These are phyloP conservation scores for Chondrus crispus DNA, from an alignment of 23 red algal species.

Conservation along the genomic window DNA sequence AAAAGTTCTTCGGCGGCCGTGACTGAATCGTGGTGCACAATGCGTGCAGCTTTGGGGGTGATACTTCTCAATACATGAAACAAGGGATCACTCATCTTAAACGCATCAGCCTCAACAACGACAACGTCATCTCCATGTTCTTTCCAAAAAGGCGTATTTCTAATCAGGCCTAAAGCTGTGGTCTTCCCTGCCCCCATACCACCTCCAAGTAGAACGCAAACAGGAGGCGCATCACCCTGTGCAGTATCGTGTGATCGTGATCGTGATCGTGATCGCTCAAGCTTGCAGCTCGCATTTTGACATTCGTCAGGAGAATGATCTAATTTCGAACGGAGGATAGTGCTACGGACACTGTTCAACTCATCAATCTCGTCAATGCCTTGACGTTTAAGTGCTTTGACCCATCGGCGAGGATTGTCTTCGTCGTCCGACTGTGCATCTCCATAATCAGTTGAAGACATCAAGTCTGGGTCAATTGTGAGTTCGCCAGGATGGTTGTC, in stretches of 20 bases:
- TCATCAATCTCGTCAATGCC: conserved; percentile 71
- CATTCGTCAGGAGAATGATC: too few relatives aligned
- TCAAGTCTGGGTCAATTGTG: background rate
- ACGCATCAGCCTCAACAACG: conserved; percentile 64
- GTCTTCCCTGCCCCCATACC: conserved; percentile 80
- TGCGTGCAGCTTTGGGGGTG: conserved; percentile 40
- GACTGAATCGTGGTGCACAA: conserved; percentile 63
- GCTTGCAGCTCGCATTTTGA: conserved; percentile 27
- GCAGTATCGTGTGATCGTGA: background rate
- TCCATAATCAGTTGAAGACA: background rate
- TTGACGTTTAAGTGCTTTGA: conserved; percentile 30
- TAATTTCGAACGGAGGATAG: conserved; percentile 34
- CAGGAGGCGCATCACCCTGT: background rate
- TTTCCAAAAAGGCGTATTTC: conserved; percentile 58
- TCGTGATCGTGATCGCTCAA: background rate
- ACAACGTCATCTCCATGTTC: conserved; percentile 45
- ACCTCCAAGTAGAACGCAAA: conserved; percentile 63
- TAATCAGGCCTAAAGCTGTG: conserved; percentile 32
- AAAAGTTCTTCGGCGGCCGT: conserved; percentile 65
- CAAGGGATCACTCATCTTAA: conserved; percentile 68
- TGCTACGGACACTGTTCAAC: conserved; percentile 18
- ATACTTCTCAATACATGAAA: conserved; percentile 54
- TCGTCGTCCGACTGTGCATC: background rate
- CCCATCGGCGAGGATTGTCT: conserved; percentile 29
- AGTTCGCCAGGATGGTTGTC: background rate